These are phyloP conservation scores for Rhynchosporium agropyri DNA, from an alignment of 2,329 filamentous ascomycete genomes.

Conservation along the genomic window DNA sequence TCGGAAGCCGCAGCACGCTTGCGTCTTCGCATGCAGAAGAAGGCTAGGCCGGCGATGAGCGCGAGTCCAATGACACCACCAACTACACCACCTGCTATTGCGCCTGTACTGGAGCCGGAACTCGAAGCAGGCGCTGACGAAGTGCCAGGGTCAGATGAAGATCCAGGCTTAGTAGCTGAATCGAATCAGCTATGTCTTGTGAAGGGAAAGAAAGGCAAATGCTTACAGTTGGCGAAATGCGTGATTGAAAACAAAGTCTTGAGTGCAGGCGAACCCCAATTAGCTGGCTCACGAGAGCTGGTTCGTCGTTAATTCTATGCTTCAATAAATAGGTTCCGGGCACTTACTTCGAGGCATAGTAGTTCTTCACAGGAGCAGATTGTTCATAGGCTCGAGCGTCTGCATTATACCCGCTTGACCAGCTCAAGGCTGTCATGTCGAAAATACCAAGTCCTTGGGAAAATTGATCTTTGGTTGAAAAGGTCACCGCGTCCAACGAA, in stretches of 20 bases:
- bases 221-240: constrained; percentile 14
- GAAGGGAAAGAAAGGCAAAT: neutral
- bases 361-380: constrained; percentile 26
- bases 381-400: constrained; percentile 24
- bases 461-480: constrained; percentile 22
- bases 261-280: constrained; percentile 16
- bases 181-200: neutral
- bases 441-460: constrained; percentile 29
- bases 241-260: constrained; percentile 19
- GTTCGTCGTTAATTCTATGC: neutral
- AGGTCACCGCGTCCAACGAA: constrained; percentile 19
- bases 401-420: constrained; percentile 23
- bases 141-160: constrained; percentile 7
- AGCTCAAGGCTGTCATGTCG: constrained; percentile 28
- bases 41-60: constrained; percentile 17
- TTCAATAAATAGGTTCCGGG: neutral
- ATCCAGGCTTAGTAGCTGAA: neutral
- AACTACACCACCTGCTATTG: constrained; percentile 29
- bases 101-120: constrained; percentile 19
- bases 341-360: constrained; percentile 24
- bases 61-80: constrained; percentile 26
- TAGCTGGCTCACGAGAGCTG: constrained; percentile 11
- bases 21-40: constrained; percentile 22
- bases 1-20: constrained; percentile 5
- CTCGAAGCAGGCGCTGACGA: constrained; percentile 1